phyloP scores from a whole-genome alignment of 1,139 yeast species.

The Wickerhamomyces sp. region DNA sequence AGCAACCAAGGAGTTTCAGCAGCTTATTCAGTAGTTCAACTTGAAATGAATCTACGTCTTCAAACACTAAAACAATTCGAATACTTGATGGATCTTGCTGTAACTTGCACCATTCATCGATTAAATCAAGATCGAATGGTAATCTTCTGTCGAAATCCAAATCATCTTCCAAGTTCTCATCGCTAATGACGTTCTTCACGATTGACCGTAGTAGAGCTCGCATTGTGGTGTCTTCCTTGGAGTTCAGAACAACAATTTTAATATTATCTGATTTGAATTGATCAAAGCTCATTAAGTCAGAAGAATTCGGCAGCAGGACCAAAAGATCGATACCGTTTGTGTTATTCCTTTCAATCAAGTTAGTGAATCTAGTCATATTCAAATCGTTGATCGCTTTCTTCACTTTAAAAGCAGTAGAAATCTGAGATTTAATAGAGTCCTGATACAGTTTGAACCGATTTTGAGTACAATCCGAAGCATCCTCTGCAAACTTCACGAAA shows the following conservation, averaged over 20 bases:
- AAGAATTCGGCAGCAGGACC: conserved; percentile 49
- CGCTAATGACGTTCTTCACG: conserved; percentile 19
- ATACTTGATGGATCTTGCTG: conserved; percentile 8
- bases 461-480: background rate
- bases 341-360: conserved; percentile 8
- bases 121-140: conserved; percentile 25
- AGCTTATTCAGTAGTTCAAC: conserved; percentile 16
- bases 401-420: conserved; percentile 13
- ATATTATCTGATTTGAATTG: conserved; percentile 15
- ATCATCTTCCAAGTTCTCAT: conserved; percentile 13
- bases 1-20: conserved; percentile 16
- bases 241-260: conserved; percentile 35
- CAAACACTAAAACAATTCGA: conserved; percentile 21
- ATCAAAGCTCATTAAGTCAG: conserved; percentile 51
- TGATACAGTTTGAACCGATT: conserved; percentile 36
- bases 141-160: conserved; percentile 19
- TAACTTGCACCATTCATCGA: conserved; percentile 21
- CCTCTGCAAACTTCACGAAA: background rate
- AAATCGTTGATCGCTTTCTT: conserved; percentile 12
- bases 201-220: conserved; percentile 38
- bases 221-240: conserved; percentile 40
- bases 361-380: conserved; percentile 10
- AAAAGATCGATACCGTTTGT: conserved; percentile 28
- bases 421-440: conserved; percentile 24
- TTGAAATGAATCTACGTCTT: conserved; percentile 25